Evolutionary conservation across 2,329 filamentous ascomycete species (phyloP).

Genomic region (Mycosphaerelloides madeirae): DNA sequence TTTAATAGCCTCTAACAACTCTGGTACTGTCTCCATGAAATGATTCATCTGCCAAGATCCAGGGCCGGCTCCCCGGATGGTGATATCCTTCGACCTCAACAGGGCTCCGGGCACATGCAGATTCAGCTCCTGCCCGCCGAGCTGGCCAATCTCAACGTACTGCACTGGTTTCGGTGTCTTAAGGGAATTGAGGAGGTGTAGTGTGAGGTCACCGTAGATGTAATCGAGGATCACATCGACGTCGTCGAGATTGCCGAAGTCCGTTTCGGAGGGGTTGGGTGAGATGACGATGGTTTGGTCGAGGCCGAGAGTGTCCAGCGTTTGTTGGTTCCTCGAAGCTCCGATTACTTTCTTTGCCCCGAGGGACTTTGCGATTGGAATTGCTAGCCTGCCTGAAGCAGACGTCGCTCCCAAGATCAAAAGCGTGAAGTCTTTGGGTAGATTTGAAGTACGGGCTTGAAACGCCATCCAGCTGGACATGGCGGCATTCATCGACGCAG

Average conservation of each 20-base stretch:
- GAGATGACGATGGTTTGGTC: slow-evolving; percentile 46
- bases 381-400: slow-evolving; percentile 49
- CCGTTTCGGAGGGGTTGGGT: slow-evolving; percentile 37
- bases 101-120: slow-evolving; percentile 38
- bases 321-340: slow-evolving; percentile 44
- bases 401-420: slow-evolving; percentile 53
- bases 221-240: slow-evolving; percentile 56
- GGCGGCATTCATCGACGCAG: slow-evolving; percentile 52
- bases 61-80: slow-evolving; percentile 30
- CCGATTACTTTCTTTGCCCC: slow-evolving; percentile 51
- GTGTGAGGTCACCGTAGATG: slow-evolving; percentile 47
- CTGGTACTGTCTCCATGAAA: slow-evolving; percentile 20
- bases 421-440: slow-evolving; percentile 44
- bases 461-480: slow-evolving; percentile 57
- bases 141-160: slow-evolving; percentile 50
- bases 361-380: slow-evolving; percentile 44
- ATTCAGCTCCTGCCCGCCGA: slow-evolving; percentile 38
- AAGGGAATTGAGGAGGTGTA: slow-evolving; percentile 41
- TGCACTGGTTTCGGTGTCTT: slow-evolving; percentile 44
- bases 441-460: slow-evolving; percentile 38
- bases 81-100: slow-evolving; percentile 48
- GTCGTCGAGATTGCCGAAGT: slow-evolving; percentile 44
- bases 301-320: slow-evolving; percentile 42
- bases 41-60: slow-evolving; percentile 26
- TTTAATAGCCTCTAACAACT: slow-evolving; percentile 18